Conservation (phyloP, 306 rosid species). For the Trifolium dubium region DNA sequence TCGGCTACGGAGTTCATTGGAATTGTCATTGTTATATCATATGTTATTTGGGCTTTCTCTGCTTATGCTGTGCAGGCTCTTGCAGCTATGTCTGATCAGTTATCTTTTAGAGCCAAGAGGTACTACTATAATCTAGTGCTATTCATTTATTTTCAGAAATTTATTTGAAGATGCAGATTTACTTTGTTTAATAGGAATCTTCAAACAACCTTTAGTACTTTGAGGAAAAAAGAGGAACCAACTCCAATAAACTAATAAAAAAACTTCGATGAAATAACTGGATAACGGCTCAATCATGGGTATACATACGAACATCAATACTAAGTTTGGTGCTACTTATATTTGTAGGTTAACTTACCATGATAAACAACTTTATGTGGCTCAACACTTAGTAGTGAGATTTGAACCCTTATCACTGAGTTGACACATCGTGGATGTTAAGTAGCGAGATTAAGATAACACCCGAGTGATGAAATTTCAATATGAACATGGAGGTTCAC, state of each 20-base stretch:
- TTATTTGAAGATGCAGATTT: slow-evolving; percentile 17
- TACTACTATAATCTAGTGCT: slow-evolving; percentile 17
- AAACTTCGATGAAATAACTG: not conserved
- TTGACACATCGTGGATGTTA: too few species aligned
- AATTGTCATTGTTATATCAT: slow-evolving; percentile 61
- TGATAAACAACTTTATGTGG: not conserved
- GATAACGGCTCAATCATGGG: slow-evolving; percentile 9
- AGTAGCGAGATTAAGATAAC: not conserved
- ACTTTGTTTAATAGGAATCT: not conserved
- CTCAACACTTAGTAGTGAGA: not conserved
- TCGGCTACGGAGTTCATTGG: slow-evolving; percentile 84
- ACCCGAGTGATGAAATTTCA: not conserved
- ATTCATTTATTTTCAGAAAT: slow-evolving; percentile 29
- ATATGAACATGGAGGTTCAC: not conserved
- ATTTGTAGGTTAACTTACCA: not conserved
- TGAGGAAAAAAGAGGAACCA: not conserved
- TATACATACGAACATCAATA: not conserved
- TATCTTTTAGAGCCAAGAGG: slow-evolving; percentile 53
- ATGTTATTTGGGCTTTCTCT: slow-evolving; percentile 72
- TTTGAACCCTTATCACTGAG: too few species aligned
- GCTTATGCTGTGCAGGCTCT: slow-evolving; percentile 53
- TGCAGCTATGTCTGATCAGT: slow-evolving; percentile 16
- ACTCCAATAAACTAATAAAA: not conserved
- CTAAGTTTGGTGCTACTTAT: not conserved
- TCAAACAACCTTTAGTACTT: too few species aligned